A percentile compares a stretch with the other conserved stretches of the same genome.
Conservation (phyloP, 257 asterid genomes). For the Misopates orontium region DNA sequence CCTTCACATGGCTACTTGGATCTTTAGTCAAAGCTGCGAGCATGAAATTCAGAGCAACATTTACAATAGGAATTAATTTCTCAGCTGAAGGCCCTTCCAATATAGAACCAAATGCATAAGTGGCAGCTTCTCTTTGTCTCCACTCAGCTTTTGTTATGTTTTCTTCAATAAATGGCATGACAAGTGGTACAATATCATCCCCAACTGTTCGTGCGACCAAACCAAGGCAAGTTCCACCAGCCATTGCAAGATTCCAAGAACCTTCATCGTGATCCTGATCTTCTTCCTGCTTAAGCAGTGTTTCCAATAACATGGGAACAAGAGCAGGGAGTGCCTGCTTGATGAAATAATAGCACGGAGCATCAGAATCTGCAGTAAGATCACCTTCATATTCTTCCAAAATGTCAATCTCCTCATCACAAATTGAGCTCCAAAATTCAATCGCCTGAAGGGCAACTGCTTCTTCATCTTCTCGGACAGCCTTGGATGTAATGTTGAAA, state of each 20-base stretch:
- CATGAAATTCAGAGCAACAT: slow-evolving; percentile 67
- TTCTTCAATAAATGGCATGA: slow-evolving; percentile 75
- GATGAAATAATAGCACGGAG: slow-evolving; percentile 69
- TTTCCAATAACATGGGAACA: slow-evolving; percentile 71
- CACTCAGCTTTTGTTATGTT: slow-evolving; percentile 62
- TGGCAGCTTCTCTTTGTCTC: slow-evolving; percentile 81
- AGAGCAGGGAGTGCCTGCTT: slow-evolving; percentile 86
- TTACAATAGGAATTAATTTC: slow-evolving; percentile 64
- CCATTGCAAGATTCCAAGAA: slow-evolving; percentile 88
- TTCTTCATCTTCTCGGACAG: slow-evolving; percentile 71
- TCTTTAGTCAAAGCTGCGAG: slow-evolving; percentile 66
- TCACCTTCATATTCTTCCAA: slow-evolving; percentile 74
- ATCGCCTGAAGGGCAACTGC: slow-evolving; percentile 84
- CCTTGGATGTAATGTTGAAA: slow-evolving; percentile 72
- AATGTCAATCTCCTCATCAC: slow-evolving; percentile 82
- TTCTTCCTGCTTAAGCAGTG: slow-evolving; percentile 83
- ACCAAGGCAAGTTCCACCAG: slow-evolving; percentile 89
- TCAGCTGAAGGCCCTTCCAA: slow-evolving; percentile 83
- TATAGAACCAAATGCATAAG: slow-evolving; percentile 82
- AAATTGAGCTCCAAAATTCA: slow-evolving; percentile 79
- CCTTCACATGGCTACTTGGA: slow-evolving; percentile 78
- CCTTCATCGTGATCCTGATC: slow-evolving; percentile 90
- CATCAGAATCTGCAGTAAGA: slow-evolving; percentile 70
- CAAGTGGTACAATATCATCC: slow-evolving; percentile 76
- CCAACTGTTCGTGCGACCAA: slow-evolving; percentile 83